Evolutionary conservation across 805 yeast species (phyloP).

Genomic region (Clavispora asparagi): DNA sequence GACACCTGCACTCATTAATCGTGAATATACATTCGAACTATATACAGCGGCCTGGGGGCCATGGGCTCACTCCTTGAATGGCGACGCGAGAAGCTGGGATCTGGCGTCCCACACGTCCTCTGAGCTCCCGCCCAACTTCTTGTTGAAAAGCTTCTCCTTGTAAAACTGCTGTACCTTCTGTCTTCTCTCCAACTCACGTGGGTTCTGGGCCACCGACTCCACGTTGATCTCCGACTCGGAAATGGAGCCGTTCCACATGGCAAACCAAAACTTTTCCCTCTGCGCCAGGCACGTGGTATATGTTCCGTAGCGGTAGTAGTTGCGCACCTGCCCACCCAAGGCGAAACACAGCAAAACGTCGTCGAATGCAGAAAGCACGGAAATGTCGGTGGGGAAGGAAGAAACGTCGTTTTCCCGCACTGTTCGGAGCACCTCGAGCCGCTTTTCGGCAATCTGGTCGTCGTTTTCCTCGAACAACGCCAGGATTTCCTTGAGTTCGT

Average conservation of each 20-base stretch:
- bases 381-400: conserved; percentile 30
- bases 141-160: conserved; percentile 55
- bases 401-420: conserved; percentile 12
- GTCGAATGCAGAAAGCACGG: conserved; percentile 71
- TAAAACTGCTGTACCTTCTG: conserved; percentile 62
- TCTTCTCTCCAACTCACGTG: conserved; percentile 48
- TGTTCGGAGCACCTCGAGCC: conserved; percentile 11
- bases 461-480: conserved; percentile 9
- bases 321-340: conserved; percentile 81
- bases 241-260: conserved; percentile 50
- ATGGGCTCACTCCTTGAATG: conserved; percentile 26
- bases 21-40: background rate
- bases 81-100: conserved; percentile 25
- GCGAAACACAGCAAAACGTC: conserved; percentile 84
- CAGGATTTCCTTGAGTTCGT: conserved; percentile 10
- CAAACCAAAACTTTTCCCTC: conserved; percentile 74
- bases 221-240: conserved; percentile 28
- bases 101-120: conserved; percentile 79
- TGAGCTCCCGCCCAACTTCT: conserved; percentile 63
- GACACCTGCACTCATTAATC: background rate
- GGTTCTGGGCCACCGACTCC: conserved; percentile 22
- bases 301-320: conserved; percentile 80
- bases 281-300: conserved; percentile 67
- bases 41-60: background rate
- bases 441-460: conserved; percentile 9